A percentile compares a stretch with the other conserved stretches of the same genome.
These are phyloP conservation scores for Trichophyton schoenleinii DNA, from an alignment of 2,329 filamentous ascomycete genomes.

Conservation along the genomic window DNA sequence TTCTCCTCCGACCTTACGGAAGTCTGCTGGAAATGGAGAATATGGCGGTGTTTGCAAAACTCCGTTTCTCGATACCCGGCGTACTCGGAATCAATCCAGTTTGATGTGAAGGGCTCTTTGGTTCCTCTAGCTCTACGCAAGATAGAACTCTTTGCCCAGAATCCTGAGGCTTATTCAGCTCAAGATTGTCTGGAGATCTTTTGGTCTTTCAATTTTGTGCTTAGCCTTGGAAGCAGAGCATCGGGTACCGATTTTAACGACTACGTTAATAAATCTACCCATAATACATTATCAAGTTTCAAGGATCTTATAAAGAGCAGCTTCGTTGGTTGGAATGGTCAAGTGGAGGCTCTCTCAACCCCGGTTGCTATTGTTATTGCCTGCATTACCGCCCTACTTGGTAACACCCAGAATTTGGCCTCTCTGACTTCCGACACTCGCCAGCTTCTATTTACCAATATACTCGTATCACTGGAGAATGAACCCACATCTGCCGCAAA, in stretches of 20 bases:
- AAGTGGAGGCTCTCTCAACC: slow-evolving; percentile 24
- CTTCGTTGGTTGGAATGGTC: slow-evolving; percentile 27
- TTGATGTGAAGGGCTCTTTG: slow-evolving; percentile 16
- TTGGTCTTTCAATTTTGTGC: slow-evolving; percentile 26
- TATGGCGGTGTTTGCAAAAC: slow-evolving; percentile 29
- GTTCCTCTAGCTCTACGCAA: slow-evolving; percentile 20
- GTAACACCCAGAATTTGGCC: slow-evolving; percentile 21
- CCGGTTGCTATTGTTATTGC: slow-evolving; percentile 19
- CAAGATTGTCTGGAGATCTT: slow-evolving; percentile 24
- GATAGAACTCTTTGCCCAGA: slow-evolving; percentile 21
- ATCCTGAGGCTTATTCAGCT: slow-evolving; percentile 11
- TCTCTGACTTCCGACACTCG: slow-evolving; percentile 21
- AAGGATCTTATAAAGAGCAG: slow-evolving; percentile 19
- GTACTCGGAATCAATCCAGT: slow-evolving; percentile 15
- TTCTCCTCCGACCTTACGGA: slow-evolving; percentile 14
- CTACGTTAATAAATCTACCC: slow-evolving; percentile 17
- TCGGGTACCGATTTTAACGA: slow-evolving; percentile 12
- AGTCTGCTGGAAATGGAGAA: slow-evolving; percentile 30
- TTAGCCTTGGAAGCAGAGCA: slow-evolving; percentile 18
- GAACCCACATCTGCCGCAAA: not conserved
- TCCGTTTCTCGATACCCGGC: slow-evolving; percentile 22
- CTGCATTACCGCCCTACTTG: slow-evolving; percentile 24
- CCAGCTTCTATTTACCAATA: slow-evolving; percentile 22
- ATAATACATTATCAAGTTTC: slow-evolving; percentile 1
- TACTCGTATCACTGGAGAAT: slow-evolving; percentile 16